Evolutionary conservation across 441 rosid species (phyloP).

Genomic region (Jatropha multifida): DNA sequence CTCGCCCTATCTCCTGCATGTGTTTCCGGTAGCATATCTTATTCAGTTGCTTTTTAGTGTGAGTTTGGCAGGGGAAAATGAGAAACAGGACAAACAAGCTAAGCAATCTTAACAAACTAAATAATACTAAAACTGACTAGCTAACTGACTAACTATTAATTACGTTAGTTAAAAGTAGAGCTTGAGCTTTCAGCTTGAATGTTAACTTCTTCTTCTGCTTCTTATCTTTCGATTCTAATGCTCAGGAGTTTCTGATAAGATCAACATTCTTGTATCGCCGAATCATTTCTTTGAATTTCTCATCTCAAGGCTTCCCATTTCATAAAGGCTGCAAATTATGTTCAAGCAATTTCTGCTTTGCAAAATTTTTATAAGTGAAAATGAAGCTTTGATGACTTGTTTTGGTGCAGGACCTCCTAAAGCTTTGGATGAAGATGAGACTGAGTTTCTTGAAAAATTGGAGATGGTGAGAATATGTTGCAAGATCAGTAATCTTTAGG

Average conservation of each 20-base stretch:
- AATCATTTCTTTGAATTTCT: not conserved
- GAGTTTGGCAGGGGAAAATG: no score
- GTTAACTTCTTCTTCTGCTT: no score
- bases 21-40: not conserved
- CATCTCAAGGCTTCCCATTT: not conserved
- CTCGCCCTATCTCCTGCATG: not conserved
- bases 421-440: conserved; percentile 94
- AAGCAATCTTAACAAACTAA: no score
- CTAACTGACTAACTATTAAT: no score
- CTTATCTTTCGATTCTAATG: no score
- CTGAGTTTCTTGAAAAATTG: conserved; percentile 83
- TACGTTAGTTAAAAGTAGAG: no score
- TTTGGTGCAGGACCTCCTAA: conserved; percentile 76
- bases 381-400: conserved; percentile 11
- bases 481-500: conserved; percentile 1
- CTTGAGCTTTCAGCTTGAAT: no score
- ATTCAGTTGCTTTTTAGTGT: no score
- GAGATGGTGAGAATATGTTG: conserved; percentile 60
- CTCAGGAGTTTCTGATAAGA: no score
- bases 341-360: not conserved
- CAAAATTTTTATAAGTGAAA: not conserved
- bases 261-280: not conserved
- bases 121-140: no score
- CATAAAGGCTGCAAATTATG: not conserved
- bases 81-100: no score